Percentiles rank a stretch among this genome's conserved stretches.
These are phyloP conservation scores for Cladosporium sp. DNA, from an alignment of 2,329 filamentous ascomycete species.

Conservation along the genomic window DNA sequence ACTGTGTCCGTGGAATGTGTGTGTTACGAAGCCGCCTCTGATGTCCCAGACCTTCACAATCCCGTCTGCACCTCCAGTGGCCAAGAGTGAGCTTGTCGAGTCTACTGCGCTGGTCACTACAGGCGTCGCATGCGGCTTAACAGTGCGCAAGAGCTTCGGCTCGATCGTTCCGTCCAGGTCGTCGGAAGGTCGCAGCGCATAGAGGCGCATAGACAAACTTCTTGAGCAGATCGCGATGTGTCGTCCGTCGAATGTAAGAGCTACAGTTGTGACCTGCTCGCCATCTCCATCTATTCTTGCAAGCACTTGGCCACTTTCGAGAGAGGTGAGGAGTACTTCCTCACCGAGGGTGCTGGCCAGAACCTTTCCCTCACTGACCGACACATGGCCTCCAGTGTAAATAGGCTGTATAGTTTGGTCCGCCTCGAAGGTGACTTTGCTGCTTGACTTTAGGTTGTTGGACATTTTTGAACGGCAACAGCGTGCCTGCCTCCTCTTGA, in stretches of 20 bases:
- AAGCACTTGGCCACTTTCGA: conserved; percentile 76
- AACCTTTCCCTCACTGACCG: conserved; percentile 76
- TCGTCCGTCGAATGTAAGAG: conserved; percentile 81
- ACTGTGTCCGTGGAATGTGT: conserved; percentile 90
- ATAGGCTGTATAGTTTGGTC: conserved; percentile 82
- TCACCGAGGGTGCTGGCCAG: conserved; percentile 88
- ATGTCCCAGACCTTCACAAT: conserved; percentile 98
- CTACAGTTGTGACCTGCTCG: conserved; percentile 70
- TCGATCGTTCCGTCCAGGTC: conserved; percentile 56
- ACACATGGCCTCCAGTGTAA: conserved; percentile 84
- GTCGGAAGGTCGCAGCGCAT: conserved; percentile 60
- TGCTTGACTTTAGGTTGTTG: conserved; percentile 46
- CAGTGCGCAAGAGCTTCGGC: conserved; percentile 66
- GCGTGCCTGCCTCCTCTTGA: not conserved
- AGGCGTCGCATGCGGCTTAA: conserved; percentile 87
- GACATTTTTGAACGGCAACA: conserved; percentile 36
- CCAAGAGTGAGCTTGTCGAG: conserved; percentile 79
- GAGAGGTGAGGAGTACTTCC: conserved; percentile 81
- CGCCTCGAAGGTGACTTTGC: conserved; percentile 86
- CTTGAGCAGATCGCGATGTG: conserved; percentile 89
- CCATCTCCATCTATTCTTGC: conserved; percentile 76
- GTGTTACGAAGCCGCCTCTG: conserved; percentile 80
- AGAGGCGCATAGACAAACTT: conserved; percentile 94
- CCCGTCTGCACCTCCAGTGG: conserved; percentile 89
- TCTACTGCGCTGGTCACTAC: conserved; percentile 85